Conservation (phyloP, 306 rosid genomes). For the Gastrolobium bilobum region DNA sequence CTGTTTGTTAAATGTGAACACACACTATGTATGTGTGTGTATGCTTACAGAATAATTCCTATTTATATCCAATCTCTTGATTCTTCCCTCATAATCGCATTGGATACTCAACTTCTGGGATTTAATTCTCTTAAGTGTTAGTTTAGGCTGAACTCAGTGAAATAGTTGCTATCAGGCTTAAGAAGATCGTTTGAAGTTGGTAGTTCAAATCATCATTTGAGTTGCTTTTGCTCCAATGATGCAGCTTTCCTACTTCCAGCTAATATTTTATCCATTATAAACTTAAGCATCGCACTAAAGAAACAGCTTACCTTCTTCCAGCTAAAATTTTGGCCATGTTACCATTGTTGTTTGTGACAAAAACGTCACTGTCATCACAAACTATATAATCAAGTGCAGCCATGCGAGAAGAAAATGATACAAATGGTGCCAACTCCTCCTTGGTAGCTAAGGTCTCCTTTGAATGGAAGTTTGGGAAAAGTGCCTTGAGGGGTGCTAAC, state of each 20-base stretch:
- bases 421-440: constrained; percentile 80
- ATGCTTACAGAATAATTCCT: too few species aligned
- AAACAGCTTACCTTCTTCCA: constrained; percentile 77
- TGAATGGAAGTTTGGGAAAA: constrained; percentile 83
- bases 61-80: background rate
- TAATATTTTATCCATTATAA: constrained; percentile 59
- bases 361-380: constrained; percentile 86
- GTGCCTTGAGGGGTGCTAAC: constrained; percentile 78
- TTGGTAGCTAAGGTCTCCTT: constrained; percentile 77
- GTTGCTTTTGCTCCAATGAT: background rate
- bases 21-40: too few species aligned
- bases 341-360: constrained; percentile 92
- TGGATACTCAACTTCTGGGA: background rate
- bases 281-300: background rate
- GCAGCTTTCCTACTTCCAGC: constrained; percentile 68
- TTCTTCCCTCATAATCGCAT: constrained; percentile 6
- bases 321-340: constrained; percentile 97
- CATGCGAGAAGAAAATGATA: constrained; percentile 91
- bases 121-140: background rate
- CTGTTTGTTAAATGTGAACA: too few species aligned
- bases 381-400: constrained; percentile 91
- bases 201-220: background rate
- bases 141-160: constrained; percentile 3
- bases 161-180: background rate
- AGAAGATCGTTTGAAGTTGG: background rate